Evolutionary conservation across 2,329 filamentous ascomycete genomes (phyloP), one percentile per base, ranked within the genome.

Genomic region (Escovopsis weberi): DNA sequence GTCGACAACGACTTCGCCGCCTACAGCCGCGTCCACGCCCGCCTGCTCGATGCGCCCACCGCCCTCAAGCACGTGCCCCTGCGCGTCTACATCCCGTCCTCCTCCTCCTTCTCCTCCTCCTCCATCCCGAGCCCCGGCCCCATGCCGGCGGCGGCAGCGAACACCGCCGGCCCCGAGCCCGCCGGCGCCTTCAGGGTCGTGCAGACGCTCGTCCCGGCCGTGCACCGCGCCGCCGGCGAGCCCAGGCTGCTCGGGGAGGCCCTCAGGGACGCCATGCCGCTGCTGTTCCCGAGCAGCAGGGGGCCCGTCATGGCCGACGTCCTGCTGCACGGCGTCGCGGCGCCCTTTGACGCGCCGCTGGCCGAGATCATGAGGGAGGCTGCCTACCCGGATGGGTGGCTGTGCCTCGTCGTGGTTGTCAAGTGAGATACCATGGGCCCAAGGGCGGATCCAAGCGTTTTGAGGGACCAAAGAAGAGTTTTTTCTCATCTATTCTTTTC

Each of bases 361-460:
- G 83, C 86, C 55, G 89, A 95, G 38, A 59, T 98, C 45, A 83
- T 91, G 63, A 74, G 79, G 44, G 82, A 82, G 54, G 82, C 84
- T 4, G 78, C 85, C 2, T 96, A 95, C 66, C 79, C 86, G 0
- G 91, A 98, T 62, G 91, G 91, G 0, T 98, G 88, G 82, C 61
- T 94, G 26, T 85, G 86, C 59, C 62, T 95, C 36, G 83, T 86
- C 41, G 74, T 95, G 5, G 72, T 80, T 18, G 81, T 93, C 66
- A 69, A 86, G 56, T 66, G 8, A 40, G 32, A 10, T 10, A 30
- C 37, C n/a, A 26, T 26, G 12, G 8, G 11, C 10, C n/a, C 33
- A 26, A n/a, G 12, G 33, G 12, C 33, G 12, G 12, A 4, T 23
- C 23, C 23, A 23, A 23, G 23, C 23, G 6, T 3, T 19, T 12